These are phyloP conservation scores for Cercis canadensis DNA, from an alignment of 306 rosid genomes.

Conservation along the genomic window DNA sequence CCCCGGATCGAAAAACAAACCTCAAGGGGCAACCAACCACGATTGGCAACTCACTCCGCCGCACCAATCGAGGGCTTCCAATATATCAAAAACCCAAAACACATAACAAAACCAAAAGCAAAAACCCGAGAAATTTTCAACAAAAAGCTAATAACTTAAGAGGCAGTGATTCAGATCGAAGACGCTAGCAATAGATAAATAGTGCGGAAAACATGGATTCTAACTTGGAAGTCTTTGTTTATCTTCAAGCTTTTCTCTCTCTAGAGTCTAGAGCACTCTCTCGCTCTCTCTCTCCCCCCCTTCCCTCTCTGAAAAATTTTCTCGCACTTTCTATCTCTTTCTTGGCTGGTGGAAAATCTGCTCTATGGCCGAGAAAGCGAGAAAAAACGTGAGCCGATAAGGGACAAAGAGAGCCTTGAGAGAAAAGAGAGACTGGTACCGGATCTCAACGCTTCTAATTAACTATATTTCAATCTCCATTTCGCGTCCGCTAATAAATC, in stretches of 20 bases:
- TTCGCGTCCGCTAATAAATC: conserved; percentile 62
- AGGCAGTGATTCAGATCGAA: conserved; percentile 51
- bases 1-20: conserved; percentile 52
- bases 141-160: conserved; percentile 13
- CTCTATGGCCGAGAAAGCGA: conserved; percentile 43
- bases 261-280: conserved; percentile 2
- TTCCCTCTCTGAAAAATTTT: conserved; percentile 27
- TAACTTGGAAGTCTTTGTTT: conserved; percentile 32
- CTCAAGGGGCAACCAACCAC: conserved; percentile 35
- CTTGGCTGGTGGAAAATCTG: conserved; percentile 64
- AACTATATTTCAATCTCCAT: conserved; percentile 42
- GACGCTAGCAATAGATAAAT: conserved; percentile 10
- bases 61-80: conserved; percentile 41
- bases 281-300: no score
- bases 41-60: conserved; percentile 29
- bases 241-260: conserved; percentile 18
- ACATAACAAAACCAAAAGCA: not conserved
- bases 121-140: not conserved
- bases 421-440: conserved; percentile 56
- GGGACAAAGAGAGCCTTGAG: conserved; percentile 69
- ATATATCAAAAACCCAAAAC: conserved; percentile 9
- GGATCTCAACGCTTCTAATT: conserved; percentile 65
- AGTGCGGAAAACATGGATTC: conserved; percentile 35
- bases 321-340: conserved; percentile 35
- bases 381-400: conserved; percentile 82